Evolutionary conservation across 2,329 filamentous ascomycete genomes (phyloP), one percentile per base, ranked within the genome.

Genomic region (Blumeria hordei): DNA sequence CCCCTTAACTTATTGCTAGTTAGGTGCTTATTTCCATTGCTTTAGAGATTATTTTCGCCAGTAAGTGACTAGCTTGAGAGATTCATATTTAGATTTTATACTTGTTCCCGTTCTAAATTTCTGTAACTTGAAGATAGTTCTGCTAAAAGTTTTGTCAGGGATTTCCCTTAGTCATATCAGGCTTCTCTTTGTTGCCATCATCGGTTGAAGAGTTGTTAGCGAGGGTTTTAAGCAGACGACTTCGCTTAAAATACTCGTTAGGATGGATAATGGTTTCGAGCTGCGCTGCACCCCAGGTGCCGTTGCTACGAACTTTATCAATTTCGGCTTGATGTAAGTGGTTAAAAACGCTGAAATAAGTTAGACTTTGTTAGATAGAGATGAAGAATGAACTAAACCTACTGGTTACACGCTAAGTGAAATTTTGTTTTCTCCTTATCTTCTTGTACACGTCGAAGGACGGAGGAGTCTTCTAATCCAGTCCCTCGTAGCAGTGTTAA

Each of bases 241-340:
- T 94, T 55, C 90, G 76, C 74, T 94, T 95, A 69, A 96, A 98
- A 69, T 95, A 98, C 60, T 90, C 88, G 67, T 98, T 98, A 10
- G 92, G 92, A 69, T 98, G 92, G 21, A 94, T 81, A 65, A 98
- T 94, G 0, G 90, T 96, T 69, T 96, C 90, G 44, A 94, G 73
- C 66, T 94, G 85, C 14, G 79, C 78, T 6, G 81, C 70, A 11
- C 74, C 80, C 79, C 83, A 83, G 54, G 80, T 72, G 6, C 78
- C 75, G 53, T 87, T 80, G 44, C 88, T 84, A 68, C 82, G 85
- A 58, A 83, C 85, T 63, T 76, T 79, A 65, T 80, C 83, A 57
- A 92, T 78, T 66, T 90, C 83, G 16, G 72, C 72, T 65, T 85
- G 88, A 68, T 98, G 88, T 16, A 83, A 70, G 65, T 83, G 77